Conservation (phyloP, 2,329 filamentous ascomycete species). For the Colletotrichum coccodes region DNA sequence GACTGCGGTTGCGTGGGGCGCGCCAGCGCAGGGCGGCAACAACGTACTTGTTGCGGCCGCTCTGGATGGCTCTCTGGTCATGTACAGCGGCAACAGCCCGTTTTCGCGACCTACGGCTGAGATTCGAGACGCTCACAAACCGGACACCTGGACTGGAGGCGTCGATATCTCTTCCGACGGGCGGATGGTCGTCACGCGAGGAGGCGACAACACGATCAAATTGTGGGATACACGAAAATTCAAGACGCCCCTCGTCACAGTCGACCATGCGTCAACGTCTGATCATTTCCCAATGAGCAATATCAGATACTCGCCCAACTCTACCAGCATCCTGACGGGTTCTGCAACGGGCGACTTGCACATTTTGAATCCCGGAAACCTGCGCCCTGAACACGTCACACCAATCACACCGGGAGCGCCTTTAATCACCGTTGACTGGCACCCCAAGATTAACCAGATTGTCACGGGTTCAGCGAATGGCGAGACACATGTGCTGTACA, state of each 20-base stretch:
- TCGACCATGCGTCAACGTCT: slow-evolving; percentile 83
- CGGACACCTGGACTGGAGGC: slow-evolving; percentile 90
- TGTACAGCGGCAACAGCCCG: slow-evolving; percentile 92
- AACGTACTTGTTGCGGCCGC: slow-evolving; percentile 85
- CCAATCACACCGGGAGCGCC: slow-evolving; percentile 87
- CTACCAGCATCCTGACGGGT: slow-evolving; percentile 87
- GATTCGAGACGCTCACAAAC: slow-evolving; percentile 82
- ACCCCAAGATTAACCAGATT: slow-evolving; percentile 95
- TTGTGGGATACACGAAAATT: slow-evolving; percentile 98
- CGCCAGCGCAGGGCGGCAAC: slow-evolving; percentile 78
- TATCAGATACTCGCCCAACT: slow-evolving; percentile 89
- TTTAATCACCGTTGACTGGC: slow-evolving; percentile 89
- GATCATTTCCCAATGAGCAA: slow-evolving; percentile 85
- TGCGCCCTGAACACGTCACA: slow-evolving; percentile 85
- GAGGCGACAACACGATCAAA: slow-evolving; percentile 93
- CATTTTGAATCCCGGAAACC: slow-evolving; percentile 92
- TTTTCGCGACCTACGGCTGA: slow-evolving; percentile 85
- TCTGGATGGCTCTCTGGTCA: slow-evolving; percentile 87
- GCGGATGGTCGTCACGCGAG: slow-evolving; percentile 87
- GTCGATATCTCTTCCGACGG: slow-evolving; percentile 92
- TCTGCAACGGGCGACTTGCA: slow-evolving; percentile 88
- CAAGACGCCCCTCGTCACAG: slow-evolving; percentile 85
- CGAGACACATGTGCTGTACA: slow-evolving; percentile 91
- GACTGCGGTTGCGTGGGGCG: slow-evolving; percentile 91
- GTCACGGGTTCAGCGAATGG: slow-evolving; percentile 92